Base-by-base conservation (phyloP, 805 yeast genomes). In the Torulaspora gathmanii region DNA sequence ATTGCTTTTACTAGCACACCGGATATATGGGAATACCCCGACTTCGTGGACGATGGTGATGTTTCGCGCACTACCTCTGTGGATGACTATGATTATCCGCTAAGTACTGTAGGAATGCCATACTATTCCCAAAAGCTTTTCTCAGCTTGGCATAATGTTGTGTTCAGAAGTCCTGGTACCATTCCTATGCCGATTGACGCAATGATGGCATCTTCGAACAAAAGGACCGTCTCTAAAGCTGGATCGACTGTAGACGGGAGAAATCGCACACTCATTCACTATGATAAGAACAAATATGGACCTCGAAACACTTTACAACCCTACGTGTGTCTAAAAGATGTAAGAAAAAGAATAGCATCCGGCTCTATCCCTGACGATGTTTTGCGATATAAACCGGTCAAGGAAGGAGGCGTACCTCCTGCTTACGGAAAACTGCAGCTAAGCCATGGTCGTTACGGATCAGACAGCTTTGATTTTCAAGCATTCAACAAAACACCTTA, bases 391-490 rank as follows among this genome's bases (percentile, higher is more conserved):
- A 62, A 56, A 22, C 45, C 60, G 5, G 50, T 61, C 0, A 71
- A 71, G 37, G 68, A 62, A 9, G 61, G 55, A 39, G 67, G 58
- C 19, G 72, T 80, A 1, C 96, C 96, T 1, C 82, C 82, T 42
- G 85, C 90, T 28, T 91, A 83, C 67, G 71, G 80, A 33, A 79
- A 81, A 54, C 70, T 87, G 37, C 85, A 83, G 48, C 86, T 91
- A 43, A 76, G 83, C 33, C 91, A 90, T 64, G 85, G 95, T 45
- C 82, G 79, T 56, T 91, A 88, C 64, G 99, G 99, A 22, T 89
- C 93, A 25, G 88, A 84, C 54, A 96, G 89, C 63, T 93, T 93
- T 67, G 96, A 91, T 67, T 91, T 93, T 61, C 82, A 78, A 43
- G 83, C 81, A 56, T 91, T 84, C 70, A 91, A 91, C 60, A 72